Percentiles rank a stretch among this genome's conserved stretches.
Conservation (phyloP, 2,329 filamentous ascomycete genomes). For the Fusarium nematophilum region DNA sequence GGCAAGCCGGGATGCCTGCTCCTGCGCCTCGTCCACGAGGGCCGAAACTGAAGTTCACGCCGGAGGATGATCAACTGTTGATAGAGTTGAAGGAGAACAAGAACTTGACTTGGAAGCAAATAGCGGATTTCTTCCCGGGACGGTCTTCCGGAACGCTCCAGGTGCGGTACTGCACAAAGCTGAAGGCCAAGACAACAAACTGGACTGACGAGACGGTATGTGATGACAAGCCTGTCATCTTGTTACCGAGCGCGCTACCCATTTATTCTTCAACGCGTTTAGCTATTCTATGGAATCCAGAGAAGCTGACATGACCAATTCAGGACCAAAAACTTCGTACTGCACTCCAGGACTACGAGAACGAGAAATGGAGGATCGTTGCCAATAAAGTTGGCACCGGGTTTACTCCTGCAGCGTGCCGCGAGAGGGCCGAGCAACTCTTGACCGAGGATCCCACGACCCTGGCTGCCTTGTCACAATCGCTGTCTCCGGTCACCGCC, state of each 20-base stretch:
- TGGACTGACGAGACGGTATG: slow-evolving; percentile 95
- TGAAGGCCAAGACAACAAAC: slow-evolving; percentile 92
- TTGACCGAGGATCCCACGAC: slow-evolving; percentile 54
- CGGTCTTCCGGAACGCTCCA: slow-evolving; percentile 90
- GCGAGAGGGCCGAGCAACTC: slow-evolving; percentile 79
- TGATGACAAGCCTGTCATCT: slow-evolving; percentile 14
- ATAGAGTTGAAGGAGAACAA: slow-evolving; percentile 95
- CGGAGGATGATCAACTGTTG: slow-evolving; percentile 88
- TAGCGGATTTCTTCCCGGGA: slow-evolving; percentile 94
- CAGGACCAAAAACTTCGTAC: slow-evolving; percentile 82
- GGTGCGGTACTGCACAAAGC: slow-evolving; percentile 93
- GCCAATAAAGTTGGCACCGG: slow-evolving; percentile 91
- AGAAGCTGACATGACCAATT: slow-evolving; percentile 17
- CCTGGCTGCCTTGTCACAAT: slow-evolving; percentile 63
- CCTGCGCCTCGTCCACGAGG: slow-evolving; percentile 84
- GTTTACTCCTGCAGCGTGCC: slow-evolving; percentile 88
- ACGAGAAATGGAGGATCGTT: slow-evolving; percentile 92
- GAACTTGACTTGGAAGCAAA: slow-evolving; percentile 96
- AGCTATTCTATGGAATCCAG: background rate
- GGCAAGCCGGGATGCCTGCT: slow-evolving; percentile 85
- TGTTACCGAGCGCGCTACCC: background rate
- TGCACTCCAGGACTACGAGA: slow-evolving; percentile 86
- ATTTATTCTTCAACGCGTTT: background rate
- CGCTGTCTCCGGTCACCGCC: slow-evolving; percentile 60
- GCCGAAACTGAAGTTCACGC: slow-evolving; percentile 93